phyloP scores from a whole-genome alignment of 306 rosid species.

The Quercus robur region DNA sequence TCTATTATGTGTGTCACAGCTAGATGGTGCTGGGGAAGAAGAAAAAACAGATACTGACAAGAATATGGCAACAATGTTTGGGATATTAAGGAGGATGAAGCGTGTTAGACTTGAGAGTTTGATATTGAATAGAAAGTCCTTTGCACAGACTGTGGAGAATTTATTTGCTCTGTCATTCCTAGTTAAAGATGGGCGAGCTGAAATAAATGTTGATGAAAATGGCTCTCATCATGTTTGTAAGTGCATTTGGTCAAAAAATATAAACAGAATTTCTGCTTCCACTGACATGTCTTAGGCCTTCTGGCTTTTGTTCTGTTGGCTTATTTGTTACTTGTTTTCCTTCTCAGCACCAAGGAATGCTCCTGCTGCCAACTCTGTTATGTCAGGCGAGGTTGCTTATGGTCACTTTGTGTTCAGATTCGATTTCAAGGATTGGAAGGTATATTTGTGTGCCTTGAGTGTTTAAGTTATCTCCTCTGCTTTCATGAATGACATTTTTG shows the following conservation, averaged over 20 bases:
- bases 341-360: conserved; percentile 77
- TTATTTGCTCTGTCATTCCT: conserved; percentile 78
- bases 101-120: conserved; percentile 51
- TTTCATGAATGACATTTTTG: neutral
- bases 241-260: conserved; percentile 16
- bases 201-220: conserved; percentile 44
- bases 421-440: conserved; percentile 90
- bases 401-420: conserved; percentile 76
- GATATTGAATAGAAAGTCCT: conserved; percentile 60
- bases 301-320: neutral
- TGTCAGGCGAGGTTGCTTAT: conserved; percentile 50
- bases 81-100: conserved; percentile 43
- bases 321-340: neutral
- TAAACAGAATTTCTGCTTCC: neutral
- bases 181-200: conserved; percentile 84
- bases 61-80: conserved; percentile 68
- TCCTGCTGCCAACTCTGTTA: conserved; percentile 43
- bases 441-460: conserved; percentile 9
- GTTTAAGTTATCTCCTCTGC: neutral
- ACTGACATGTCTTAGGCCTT: neutral
- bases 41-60: conserved; percentile 72
- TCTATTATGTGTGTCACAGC: conserved; percentile 42
- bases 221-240: conserved; percentile 67
- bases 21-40: conserved; percentile 33
- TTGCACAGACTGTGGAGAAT: conserved; percentile 85